These are phyloP conservation scores for Tubosaeta brunneosetosa DNA, from an alignment of 768 basidiomycete species.

Conservation along the genomic window DNA sequence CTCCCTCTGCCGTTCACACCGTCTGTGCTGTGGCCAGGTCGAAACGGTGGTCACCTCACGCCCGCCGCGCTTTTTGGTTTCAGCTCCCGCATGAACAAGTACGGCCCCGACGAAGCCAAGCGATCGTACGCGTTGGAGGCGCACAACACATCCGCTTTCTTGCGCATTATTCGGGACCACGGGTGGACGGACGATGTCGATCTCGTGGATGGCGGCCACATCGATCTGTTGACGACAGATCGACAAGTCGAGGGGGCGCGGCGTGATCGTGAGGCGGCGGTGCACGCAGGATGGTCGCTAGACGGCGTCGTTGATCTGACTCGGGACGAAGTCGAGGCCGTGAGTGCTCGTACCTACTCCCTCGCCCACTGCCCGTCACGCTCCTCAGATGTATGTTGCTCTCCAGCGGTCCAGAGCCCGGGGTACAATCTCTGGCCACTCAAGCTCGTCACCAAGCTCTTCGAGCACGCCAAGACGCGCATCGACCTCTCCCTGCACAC, in stretches of 20 bases:
- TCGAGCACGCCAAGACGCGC: conserved; percentile 35
- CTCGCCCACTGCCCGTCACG: conserved; percentile 24
- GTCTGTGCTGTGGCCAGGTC: conserved; percentile 37
- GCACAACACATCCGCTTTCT: conserved; percentile 46
- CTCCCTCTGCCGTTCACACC: background rate
- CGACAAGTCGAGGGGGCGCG: conserved; percentile 37
- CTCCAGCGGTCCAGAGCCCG: conserved; percentile 48
- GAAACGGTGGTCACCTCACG: conserved; percentile 77
- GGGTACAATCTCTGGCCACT: conserved; percentile 74
- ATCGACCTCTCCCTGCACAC: conserved; percentile 61
- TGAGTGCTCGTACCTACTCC: conserved; percentile 21
- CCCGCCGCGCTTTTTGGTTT: conserved; percentile 48
- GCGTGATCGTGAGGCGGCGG: conserved; percentile 51
- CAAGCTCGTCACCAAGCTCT: conserved; percentile 73
- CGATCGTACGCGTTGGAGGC: conserved; percentile 53
- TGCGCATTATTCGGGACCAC: conserved; percentile 44
- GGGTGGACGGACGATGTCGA: conserved; percentile 51
- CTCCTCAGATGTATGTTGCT: conserved; percentile 28
- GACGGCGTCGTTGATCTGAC: conserved; percentile 43
- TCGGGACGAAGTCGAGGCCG: conserved; percentile 44
- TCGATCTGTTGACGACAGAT: conserved; percentile 44
- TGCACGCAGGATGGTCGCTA: conserved; percentile 46
- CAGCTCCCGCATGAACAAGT: conserved; percentile 28
- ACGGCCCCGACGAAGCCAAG: conserved; percentile 53
- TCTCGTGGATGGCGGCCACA: conserved; percentile 53